phyloP scores from a whole-genome alignment of 768 basidiomycete species.

The Lactifluus hygrophoroides region DNA sequence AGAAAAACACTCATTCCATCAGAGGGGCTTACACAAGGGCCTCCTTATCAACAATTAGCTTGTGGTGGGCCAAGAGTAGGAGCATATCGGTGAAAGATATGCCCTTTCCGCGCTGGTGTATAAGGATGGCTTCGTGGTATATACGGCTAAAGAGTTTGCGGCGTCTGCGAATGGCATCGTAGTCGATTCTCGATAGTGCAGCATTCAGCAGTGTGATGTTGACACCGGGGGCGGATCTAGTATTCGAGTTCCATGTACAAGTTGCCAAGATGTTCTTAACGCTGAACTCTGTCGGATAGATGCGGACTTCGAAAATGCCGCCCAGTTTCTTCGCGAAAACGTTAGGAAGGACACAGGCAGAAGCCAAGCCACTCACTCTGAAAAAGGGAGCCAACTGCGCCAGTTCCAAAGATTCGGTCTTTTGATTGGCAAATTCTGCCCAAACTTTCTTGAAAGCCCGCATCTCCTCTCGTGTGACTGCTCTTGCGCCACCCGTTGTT shows the following conservation, averaged over 20 bases:
- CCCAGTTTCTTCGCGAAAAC: constrained; percentile 51
- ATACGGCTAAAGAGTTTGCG: constrained; percentile 65
- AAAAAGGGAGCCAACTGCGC: constrained; percentile 72
- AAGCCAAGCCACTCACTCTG: constrained; percentile 44
- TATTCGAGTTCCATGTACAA: constrained; percentile 30
- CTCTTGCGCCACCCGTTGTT: constrained; percentile 68
- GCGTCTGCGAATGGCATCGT: constrained; percentile 50
- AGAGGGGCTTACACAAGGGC: constrained; percentile 66
- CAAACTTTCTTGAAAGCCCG: constrained; percentile 91
- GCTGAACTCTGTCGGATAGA: constrained; percentile 68
- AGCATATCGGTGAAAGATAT: constrained; percentile 92
- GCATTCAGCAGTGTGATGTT: constrained; percentile 55
- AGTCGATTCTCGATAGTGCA: constrained; percentile 59
- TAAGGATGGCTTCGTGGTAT: constrained; percentile 79
- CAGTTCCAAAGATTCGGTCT: constrained; percentile 71
- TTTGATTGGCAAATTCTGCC: constrained; percentile 73
- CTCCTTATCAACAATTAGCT: constrained; percentile 81
- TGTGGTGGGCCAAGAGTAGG: constrained; percentile 80
- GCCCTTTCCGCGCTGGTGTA: constrained; percentile 62
- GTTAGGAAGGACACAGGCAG: neutral
- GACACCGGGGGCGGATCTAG: constrained; percentile 40
- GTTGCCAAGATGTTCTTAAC: constrained; percentile 49
- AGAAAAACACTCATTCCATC: neutral
- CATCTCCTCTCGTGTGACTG: constrained; percentile 86
- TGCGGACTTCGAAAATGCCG: constrained; percentile 81